A percentile compares a stretch with the other conserved stretches of the same genome.
Conservation (phyloP, 1,284 basidiomycete genomes). For the Ustilago loliicola region DNA sequence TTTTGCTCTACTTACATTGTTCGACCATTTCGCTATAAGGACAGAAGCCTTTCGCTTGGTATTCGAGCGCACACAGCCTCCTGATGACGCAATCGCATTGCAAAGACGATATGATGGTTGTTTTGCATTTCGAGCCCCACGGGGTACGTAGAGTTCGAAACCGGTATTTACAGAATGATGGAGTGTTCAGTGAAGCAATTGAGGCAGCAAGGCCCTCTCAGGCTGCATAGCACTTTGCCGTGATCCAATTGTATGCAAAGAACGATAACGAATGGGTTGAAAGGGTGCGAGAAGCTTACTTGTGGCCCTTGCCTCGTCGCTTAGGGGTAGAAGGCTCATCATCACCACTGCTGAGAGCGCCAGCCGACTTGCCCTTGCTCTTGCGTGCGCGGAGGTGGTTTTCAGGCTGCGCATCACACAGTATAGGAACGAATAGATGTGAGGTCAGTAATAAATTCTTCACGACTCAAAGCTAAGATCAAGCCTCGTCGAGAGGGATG, state of each 20-base stretch:
- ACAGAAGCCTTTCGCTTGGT: not conserved
- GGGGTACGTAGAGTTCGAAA: not conserved
- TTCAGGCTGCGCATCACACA: conserved; percentile 27
- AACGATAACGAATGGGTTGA: not conserved
- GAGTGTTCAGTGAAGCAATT: not conserved
- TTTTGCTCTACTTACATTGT: no score
- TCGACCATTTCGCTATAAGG: no score
- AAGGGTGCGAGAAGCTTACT: conserved; percentile 18
- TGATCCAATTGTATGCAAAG: no score
- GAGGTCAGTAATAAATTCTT: conserved; percentile 14
- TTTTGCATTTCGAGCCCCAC: conserved; percentile 6
- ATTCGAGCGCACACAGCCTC: not conserved
- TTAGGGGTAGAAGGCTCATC: conserved; percentile 51
- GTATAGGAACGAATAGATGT: not conserved
- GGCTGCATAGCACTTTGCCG: no score
- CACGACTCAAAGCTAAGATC: not conserved
- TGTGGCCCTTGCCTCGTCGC: conserved; percentile 49
- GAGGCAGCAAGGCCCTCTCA: not conserved
- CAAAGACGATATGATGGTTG: not conserved
- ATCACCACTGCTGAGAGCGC: conserved; percentile 54
- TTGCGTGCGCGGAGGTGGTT: conserved; percentile 47
- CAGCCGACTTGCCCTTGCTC: conserved; percentile 37
- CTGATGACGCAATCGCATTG: not conserved
- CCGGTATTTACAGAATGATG: conserved; percentile 22
- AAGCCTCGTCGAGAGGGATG: not conserved